Evolutionary conservation across 2,329 filamentous ascomycete genomes (phyloP).

Genomic region (Mariannaea elegans): DNA sequence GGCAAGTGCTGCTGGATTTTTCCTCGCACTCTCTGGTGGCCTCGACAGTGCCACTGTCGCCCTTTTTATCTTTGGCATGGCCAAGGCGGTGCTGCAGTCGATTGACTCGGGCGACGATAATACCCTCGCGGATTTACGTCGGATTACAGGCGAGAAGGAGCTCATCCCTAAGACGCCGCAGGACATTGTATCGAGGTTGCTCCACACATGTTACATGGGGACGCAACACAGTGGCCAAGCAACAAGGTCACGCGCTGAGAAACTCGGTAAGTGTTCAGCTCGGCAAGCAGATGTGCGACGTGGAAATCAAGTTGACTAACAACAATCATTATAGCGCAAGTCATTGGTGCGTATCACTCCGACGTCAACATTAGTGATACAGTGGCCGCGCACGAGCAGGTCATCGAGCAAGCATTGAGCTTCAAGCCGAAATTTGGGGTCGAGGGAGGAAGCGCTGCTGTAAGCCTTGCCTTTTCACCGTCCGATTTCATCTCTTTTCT

Average conservation of each 20-base stretch:
- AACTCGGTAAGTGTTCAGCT: too few species aligned
- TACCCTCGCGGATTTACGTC: constrained; percentile 39
- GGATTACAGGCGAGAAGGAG: constrained; percentile 35
- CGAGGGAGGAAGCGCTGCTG: constrained; percentile 54
- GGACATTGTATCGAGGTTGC: constrained; percentile 58
- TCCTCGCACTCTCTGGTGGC: constrained; percentile 58
- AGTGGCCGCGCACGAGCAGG: not conserved
- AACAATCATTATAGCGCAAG: not conserved
- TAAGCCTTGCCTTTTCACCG: too few species aligned
- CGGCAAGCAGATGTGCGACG: too few species aligned
- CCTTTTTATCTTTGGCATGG: constrained; percentile 57
- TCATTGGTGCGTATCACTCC: constrained; percentile 46
- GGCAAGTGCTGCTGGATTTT: constrained; percentile 58
- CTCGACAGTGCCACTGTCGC: constrained; percentile 40
- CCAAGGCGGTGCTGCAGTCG: constrained; percentile 62
- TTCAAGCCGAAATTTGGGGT: constrained; percentile 60
- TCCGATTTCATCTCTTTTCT: too few species aligned
- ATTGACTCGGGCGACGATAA: constrained; percentile 49
- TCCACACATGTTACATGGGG: constrained; percentile 64
- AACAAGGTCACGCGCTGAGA: constrained; percentile 53
- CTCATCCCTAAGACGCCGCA: constrained; percentile 64
- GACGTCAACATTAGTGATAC: constrained; percentile 51
- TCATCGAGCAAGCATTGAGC: constrained; percentile 64
- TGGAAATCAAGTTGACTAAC: not conserved
- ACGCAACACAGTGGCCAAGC: constrained; percentile 66